phyloP scores from a whole-genome alignment of 2,329 filamentous ascomycete genomes.

The Ophiostoma piceae region DNA sequence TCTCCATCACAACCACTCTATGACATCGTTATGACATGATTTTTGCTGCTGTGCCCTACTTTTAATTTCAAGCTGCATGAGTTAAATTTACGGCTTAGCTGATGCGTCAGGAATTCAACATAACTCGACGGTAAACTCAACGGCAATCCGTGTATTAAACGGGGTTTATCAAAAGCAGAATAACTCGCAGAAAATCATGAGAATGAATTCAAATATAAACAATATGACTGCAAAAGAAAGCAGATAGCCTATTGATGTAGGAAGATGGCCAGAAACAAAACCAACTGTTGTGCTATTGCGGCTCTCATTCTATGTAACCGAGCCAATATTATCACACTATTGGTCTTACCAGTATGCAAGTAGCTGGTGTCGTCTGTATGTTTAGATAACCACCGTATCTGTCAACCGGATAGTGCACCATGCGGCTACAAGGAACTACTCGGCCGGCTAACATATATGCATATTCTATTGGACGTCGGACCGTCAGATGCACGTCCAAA shows the following conservation, averaged over 20 bases:
- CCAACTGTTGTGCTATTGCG: background rate
- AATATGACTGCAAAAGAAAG: conserved; percentile 5
- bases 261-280: background rate
- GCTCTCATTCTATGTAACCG: background rate
- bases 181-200: no score
- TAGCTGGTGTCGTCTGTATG: background rate
- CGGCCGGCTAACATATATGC: no score
- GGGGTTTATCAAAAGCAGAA: no score
- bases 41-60: background rate
- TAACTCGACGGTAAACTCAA: background rate
- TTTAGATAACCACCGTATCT: no score
- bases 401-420: no score
- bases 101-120: background rate
- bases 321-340: background rate
- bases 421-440: no score
- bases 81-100: background rate
- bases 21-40: background rate
- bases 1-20: background rate
- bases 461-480: no score
- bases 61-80: background rate
- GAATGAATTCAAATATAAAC: background rate
- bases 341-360: background rate
- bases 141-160: background rate
- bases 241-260: background rate
- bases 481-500: no score